phyloP scores from a whole-genome alignment of 2,329 filamentous ascomycete species.

The Pseudocercospora fijiensis region DNA sequence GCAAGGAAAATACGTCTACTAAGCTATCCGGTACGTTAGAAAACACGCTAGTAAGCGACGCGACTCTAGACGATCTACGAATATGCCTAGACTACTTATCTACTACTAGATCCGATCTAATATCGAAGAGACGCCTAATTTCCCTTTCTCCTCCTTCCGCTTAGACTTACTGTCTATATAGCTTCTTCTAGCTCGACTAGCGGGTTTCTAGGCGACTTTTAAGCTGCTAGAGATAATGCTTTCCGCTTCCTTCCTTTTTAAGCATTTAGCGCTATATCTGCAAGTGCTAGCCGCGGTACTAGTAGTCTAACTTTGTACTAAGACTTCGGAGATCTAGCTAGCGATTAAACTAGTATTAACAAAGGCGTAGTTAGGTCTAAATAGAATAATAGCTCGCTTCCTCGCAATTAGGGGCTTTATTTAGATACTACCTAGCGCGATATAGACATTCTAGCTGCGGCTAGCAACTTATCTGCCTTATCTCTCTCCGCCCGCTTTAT shows the following conservation, averaged over 20 bases:
- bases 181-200: neutral
- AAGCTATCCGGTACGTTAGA: neutral
- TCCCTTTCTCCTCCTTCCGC: neutral
- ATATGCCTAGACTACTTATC: neutral
- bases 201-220: neutral
- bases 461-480: neutral
- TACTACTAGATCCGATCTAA: neutral
- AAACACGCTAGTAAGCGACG: neutral
- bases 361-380: neutral
- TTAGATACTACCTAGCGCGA: neutral
- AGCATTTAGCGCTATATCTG: neutral
- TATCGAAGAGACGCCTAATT: neutral
- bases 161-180: neutral
- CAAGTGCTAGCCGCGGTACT: neutral
- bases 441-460: neutral
- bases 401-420: neutral
- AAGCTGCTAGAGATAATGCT: neutral
- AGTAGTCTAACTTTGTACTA: too few species aligned
- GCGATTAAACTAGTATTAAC: neutral
- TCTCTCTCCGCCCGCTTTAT: neutral
- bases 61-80: neutral
- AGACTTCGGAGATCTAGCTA: neutral
- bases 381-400: neutral
- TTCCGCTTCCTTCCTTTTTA: neutral
- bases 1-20: too few species aligned